Evolutionary conservation across 164 flowering plant genomes (phyloP), one percentile per base, ranked within the genome.

Genomic region (Berberis vulgaris): DNA sequence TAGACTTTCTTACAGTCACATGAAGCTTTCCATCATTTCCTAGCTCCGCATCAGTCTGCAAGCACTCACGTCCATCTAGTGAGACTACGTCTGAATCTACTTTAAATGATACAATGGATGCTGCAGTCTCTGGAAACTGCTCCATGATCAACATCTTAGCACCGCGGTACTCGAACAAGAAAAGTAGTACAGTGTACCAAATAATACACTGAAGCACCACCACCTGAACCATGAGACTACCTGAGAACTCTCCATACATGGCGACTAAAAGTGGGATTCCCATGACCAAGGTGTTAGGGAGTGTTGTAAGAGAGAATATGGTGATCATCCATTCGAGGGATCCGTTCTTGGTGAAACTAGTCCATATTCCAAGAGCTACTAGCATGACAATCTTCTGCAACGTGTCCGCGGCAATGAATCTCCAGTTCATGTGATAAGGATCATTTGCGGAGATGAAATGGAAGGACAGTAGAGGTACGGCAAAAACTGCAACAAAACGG

Each of bases 201-300:
- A 81, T 76, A 50, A 81, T 79, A 64, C 85, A 79, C 78, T 81
- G 85, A 2, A 81, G 63, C 8, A 81, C 84, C 6, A 81, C 82
- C 2, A 81, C 74, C 59, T 79, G 84, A 41, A 81, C 81, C 83
- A 79, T 81, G 42, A 81, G 69, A 40, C 67, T 70, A 45, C 85
- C 81, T 11, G 85, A 70, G 65, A 45, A 68, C 0, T 60, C 59
- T 1, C 69, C 79, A 64, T 78, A 81, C 84, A 81, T 81, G 59
- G 82, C 84, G 52, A 65, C 74, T n/a, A 81, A 69, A 3, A 81
- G 67, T 2, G 85, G 83, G 13, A 81, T 81, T 10, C 85, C 85
- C 85, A 81, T 81, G 54, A 81, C 83, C 5, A 79, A 66, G 40
- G 85, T 81, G 73, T 81, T 81, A 3, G 85, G 85, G 7, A 81